phyloP scores from a whole-genome alignment of 257 asterid genomes.

The Cynanchum wilfordii region DNA sequence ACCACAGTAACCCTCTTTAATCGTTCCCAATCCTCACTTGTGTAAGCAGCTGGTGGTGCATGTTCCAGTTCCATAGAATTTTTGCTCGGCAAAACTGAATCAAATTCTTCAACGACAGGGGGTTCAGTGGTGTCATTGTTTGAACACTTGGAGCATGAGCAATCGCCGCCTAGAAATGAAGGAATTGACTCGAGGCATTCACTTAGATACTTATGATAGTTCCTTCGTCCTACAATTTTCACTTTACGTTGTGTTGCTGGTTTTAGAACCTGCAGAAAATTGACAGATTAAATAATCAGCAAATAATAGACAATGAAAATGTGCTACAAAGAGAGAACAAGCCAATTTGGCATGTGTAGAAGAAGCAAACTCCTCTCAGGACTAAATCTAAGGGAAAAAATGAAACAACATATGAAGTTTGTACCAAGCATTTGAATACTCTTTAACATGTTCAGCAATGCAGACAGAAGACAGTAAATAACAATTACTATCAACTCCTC shows the following conservation, averaged over 20 bases:
- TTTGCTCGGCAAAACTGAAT: background rate
- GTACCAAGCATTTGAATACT: background rate
- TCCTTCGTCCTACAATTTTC: constrained; percentile 28
- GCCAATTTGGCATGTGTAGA: background rate
- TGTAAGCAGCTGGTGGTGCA: background rate
- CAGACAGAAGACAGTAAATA: background rate
- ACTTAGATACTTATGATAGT: constrained; percentile 27
- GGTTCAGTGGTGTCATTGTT: background rate
- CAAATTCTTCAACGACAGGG: constrained; percentile 5
- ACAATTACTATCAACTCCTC: background rate
- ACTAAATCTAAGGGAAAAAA: background rate
- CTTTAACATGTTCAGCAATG: background rate
- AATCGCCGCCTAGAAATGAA: constrained; percentile 34
- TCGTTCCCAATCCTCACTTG: background rate
- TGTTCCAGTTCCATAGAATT: background rate
- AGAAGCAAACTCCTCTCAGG: background rate
- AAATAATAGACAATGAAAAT: background rate
- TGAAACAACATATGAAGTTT: background rate
- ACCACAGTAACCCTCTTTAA: constrained; percentile 15
- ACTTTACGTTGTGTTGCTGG: constrained; percentile 41
- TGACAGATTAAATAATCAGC: background rate
- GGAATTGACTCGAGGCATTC: constrained; percentile 26
- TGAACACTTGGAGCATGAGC: constrained; percentile 32
- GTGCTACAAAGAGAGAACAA: background rate
- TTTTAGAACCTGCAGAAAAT: constrained; percentile 30